Conservation (phyloP, 768 basidiomycete genomes). For the Boletus pseudopeckii region DNA sequence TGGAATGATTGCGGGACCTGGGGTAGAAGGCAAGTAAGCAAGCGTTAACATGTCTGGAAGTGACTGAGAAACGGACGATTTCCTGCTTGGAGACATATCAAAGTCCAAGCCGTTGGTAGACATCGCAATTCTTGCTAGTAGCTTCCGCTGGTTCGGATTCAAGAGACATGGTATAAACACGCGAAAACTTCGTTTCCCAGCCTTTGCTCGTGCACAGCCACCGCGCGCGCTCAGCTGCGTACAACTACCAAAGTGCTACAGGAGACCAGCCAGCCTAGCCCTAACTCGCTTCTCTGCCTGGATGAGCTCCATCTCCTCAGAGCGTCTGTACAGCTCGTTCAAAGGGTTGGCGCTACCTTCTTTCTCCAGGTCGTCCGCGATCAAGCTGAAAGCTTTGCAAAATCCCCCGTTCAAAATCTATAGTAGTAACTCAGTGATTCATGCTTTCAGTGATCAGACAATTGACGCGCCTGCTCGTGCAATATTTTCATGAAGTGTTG, state of each 20-base stretch:
- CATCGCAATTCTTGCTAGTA: constrained; percentile 31
- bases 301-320: constrained; percentile 50
- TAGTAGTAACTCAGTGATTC: neutral
- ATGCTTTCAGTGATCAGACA: neutral
- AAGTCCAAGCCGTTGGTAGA: constrained; percentile 58
- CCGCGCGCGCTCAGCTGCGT: neutral
- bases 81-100: constrained; percentile 56
- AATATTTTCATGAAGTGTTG: constrained; percentile 58
- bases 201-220: constrained; percentile 24
- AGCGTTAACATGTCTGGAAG: neutral
- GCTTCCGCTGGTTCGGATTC: constrained; percentile 8
- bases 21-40: constrained; percentile 7
- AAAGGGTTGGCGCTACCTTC: constrained; percentile 54
- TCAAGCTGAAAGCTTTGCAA: constrained; percentile 49
- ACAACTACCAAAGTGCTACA: constrained; percentile 18
- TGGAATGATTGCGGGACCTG: constrained; percentile 72
- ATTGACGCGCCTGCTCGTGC: constrained; percentile 45
- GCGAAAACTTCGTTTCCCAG: constrained; percentile 33
- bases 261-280: constrained; percentile 42
- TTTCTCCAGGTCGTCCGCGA: constrained; percentile 55
- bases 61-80: constrained; percentile 47
- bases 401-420: constrained; percentile 62
- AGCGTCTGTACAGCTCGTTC: constrained; percentile 48
- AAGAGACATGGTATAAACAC: constrained; percentile 25
- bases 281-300: constrained; percentile 61